Evolutionary conservation across 352 stramenopile species (phyloP).

Genomic region (Phytophthora syringae): DNA sequence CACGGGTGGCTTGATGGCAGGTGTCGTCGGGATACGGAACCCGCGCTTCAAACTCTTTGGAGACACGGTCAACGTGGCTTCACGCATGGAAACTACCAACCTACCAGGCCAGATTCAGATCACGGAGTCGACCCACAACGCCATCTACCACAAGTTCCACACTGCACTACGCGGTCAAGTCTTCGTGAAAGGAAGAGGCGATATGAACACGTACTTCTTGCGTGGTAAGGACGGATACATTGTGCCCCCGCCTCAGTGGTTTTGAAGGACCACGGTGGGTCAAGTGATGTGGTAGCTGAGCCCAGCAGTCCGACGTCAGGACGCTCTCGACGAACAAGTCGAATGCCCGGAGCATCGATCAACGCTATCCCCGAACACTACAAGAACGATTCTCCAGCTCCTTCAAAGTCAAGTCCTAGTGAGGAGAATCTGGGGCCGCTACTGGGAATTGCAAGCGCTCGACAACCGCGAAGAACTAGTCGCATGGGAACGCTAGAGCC

Average conservation of each 20-base stretch:
- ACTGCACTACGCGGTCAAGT: conserved; percentile 77
- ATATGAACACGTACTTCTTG: conserved; percentile 89
- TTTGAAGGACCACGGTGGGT: not conserved
- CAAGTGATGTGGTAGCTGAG: conserved; percentile 8
- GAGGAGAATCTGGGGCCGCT: not conserved
- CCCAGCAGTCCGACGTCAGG: conserved; percentile 12
- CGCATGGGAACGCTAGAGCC: conserved; percentile 15
- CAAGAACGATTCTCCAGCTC: not conserved
- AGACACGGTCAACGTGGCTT: conserved; percentile 88
- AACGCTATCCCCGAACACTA: conserved; percentile 35
- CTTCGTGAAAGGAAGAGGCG: conserved; percentile 80
- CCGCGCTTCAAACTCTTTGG: conserved; percentile 91
- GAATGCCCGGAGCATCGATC: conserved; percentile 17
- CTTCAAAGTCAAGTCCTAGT: conserved; percentile 1
- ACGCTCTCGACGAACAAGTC: conserved; percentile 30
- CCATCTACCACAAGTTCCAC: conserved; percentile 74
- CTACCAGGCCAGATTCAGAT: conserved; percentile 84
- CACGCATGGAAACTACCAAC: conserved; percentile 87
- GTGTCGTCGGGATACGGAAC: conserved; percentile 85
- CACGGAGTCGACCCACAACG: conserved; percentile 68
- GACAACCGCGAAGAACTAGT: conserved; percentile 23
- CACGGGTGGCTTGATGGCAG: conserved; percentile 82
- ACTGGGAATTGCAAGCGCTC: conserved; percentile 24
- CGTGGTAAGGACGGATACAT: conserved; percentile 64
- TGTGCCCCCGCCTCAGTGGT: conserved; percentile 46